These are phyloP conservation scores for Trebouxia sp. DNA, from an alignment of 139 green algal genomes.

Conservation along the genomic window DNA sequence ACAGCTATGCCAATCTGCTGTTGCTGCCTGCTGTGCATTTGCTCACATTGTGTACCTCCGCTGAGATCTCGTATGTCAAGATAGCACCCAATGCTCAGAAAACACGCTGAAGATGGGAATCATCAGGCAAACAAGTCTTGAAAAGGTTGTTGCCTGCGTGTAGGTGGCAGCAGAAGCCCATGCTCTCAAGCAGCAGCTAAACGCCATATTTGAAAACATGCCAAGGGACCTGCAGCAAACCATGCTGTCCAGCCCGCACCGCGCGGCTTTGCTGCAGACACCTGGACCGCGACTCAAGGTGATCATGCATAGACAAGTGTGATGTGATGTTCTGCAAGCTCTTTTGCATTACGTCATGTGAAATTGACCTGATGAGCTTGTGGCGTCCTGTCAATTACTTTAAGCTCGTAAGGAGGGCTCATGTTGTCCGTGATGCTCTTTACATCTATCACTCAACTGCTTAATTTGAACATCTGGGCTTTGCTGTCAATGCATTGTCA, in stretches of 20 bases:
- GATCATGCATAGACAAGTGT: neutral
- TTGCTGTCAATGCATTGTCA: no score
- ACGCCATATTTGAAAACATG: constrained; percentile 46
- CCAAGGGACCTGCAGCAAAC: constrained; percentile 56
- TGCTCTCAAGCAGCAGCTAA: constrained; percentile 31
- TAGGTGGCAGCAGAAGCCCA: constrained; percentile 23
- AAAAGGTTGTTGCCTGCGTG: neutral
- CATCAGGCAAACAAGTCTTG: neutral
- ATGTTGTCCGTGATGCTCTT: no score
- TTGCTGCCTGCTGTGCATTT: no score
- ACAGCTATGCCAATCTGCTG: no score
- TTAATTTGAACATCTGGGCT: no score
- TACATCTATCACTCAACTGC: no score
- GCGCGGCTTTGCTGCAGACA: constrained; percentile 43
- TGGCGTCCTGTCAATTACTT: no score
- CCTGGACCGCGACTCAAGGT: constrained; percentile 13
- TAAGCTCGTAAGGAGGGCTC: no score
- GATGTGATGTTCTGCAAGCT: neutral
- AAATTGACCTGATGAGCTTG: neutral
- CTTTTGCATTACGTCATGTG: neutral
- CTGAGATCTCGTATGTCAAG: no score
- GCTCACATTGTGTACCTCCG: no score
- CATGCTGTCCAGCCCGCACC: constrained; percentile 45
- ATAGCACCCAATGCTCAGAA: neutral
- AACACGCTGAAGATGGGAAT: no score